phyloP scores from a whole-genome alignment of 768 basidiomycete genomes.

The Xerocomellus amylosporus region DNA sequence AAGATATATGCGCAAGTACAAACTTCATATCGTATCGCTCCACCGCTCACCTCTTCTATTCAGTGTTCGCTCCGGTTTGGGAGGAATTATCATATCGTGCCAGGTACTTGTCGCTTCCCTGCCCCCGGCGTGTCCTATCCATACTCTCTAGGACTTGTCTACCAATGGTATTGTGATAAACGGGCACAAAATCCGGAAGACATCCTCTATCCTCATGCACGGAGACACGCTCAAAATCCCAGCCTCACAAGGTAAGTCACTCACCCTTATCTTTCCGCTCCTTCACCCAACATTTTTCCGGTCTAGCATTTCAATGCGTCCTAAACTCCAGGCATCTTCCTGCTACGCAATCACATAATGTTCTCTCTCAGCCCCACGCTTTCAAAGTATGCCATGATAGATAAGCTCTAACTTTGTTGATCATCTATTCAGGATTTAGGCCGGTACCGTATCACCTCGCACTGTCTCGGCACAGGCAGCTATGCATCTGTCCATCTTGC shows the following conservation, averaged over 20 bases:
- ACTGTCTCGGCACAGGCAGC: conserved; percentile 76
- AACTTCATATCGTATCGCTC: not conserved
- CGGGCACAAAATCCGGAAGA: conserved; percentile 62
- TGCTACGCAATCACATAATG: conserved; percentile 56
- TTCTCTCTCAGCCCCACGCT: conserved; percentile 50
- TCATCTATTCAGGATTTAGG: conserved; percentile 50
- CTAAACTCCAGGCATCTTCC: conserved; percentile 53
- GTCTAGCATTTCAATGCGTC: conserved; percentile 62
- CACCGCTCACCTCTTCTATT: not conserved
- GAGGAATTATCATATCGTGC: conserved; percentile 75
- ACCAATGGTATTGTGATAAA: conserved; percentile 75
- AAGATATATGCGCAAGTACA: conserved; percentile 71
- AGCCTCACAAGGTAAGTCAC: conserved; percentile 52
- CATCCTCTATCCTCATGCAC: conserved; percentile 71
- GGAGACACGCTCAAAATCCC: conserved; percentile 71
- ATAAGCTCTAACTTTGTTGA: not conserved
- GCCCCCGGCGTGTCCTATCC: not conserved
- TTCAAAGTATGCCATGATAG: conserved; percentile 45
- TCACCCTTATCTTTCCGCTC: not conserved
- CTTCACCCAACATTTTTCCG: not conserved
- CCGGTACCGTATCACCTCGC: conserved; percentile 69
- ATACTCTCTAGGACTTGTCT: conserved; percentile 58
- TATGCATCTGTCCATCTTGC: conserved; percentile 83
- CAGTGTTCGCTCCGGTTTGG: conserved; percentile 68
- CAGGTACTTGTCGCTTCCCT: conserved; percentile 44